Base-by-base conservation (phyloP, 2,329 filamentous ascomycete species). In the Microcera coccophila region DNA sequence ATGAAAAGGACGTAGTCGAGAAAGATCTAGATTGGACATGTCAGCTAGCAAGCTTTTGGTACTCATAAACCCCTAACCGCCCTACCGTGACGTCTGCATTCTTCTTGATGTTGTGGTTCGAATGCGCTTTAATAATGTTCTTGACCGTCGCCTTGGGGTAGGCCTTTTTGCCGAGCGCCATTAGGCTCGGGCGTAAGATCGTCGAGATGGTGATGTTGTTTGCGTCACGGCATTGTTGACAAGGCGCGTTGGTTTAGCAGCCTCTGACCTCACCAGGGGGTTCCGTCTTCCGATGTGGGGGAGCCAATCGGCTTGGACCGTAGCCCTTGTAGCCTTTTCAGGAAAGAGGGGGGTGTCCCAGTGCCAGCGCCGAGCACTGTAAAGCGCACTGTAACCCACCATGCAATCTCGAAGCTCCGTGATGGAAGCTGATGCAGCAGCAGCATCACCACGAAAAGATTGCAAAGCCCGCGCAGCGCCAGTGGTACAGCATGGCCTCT, bases 101-200 rank as follows among this genome's bases (percentile, higher is more conserved):
- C 66, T 89, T 93, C 71, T 84, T 88, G 50, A 95, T 67, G 51
- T 78, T 85, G 61, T 84, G 82, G 50, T 87, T 85, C 8, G 88
- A 85, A 65, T 95, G 89, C 15, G 88, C 89, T 68, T 95, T 95
- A 59, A 94, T 76, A 47, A 94, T 91, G 66, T 90, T 90, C 67
- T 90, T 93, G 56, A 95, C 75, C 0, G 87, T 93, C 15, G 81
- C 82, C 49, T 90, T 83, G 10, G 90, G 90, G 59, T 95, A 95
- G 12, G 87, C 73, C 55, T 89, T 91, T 60, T 84, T 82, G 17
- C 80, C 74, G 11, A 65, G 55, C 3, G 62, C 63, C 64, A 68
- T 67, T 29, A 44, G 48, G 43, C 36, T 50, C 50, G 39, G 16
- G 19, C 14, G 5, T 20, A 21, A 4, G 15, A 26, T 12, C 22